These are phyloP conservation scores for Pontederia crassipes DNA, from an alignment of 176 grass and related monocot genomes.

Conservation along the genomic window DNA sequence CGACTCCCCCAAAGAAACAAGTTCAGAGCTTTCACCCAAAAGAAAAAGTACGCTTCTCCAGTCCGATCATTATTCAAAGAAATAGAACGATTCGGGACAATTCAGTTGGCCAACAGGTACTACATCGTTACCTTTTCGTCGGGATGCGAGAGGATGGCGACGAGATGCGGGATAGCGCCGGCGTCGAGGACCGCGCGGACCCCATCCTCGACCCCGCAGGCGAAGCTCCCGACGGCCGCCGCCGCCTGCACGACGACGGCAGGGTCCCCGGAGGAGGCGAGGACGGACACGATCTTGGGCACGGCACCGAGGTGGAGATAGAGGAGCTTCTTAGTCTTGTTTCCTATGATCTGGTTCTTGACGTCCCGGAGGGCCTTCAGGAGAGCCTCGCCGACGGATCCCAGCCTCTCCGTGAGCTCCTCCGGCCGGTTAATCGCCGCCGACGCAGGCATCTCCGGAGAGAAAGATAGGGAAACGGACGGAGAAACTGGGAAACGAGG, in stretches of 20 bases:
- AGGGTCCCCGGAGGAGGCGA: constrained; percentile 26
- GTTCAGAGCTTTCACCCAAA: too few species aligned
- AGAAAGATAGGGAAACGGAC: neutral
- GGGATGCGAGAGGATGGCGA: constrained; percentile 51
- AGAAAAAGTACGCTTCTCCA: too few species aligned
- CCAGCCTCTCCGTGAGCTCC: constrained; percentile 46
- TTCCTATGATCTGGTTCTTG: constrained; percentile 99
- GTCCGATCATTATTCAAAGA: neutral
- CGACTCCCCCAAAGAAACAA: too few species aligned
- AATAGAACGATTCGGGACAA: constrained; percentile 17
- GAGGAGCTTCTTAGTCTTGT: constrained; percentile 93
- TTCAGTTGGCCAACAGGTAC: neutral
- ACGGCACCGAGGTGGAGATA: constrained; percentile 79
- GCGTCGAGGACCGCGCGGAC: constrained; percentile 66
- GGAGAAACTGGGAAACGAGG: too few species aligned
- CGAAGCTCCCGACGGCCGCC: constrained; percentile 78
- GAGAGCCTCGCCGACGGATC: constrained; percentile 39
- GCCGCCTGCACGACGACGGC: constrained; percentile 85
- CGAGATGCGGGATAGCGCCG: constrained; percentile 56
- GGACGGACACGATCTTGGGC: constrained; percentile 56
- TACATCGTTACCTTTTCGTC: constrained; percentile 57
- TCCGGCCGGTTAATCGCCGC: constrained; percentile 29
- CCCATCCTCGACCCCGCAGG: constrained; percentile 88
- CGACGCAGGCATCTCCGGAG: constrained; percentile 4
- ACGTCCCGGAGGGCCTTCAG: constrained; percentile 61